A percentile compares a stretch with the other conserved stretches of the same genome.
phyloP scores from a whole-genome alignment of 106 monocot genomes.

The Vanilla planifolia region DNA sequence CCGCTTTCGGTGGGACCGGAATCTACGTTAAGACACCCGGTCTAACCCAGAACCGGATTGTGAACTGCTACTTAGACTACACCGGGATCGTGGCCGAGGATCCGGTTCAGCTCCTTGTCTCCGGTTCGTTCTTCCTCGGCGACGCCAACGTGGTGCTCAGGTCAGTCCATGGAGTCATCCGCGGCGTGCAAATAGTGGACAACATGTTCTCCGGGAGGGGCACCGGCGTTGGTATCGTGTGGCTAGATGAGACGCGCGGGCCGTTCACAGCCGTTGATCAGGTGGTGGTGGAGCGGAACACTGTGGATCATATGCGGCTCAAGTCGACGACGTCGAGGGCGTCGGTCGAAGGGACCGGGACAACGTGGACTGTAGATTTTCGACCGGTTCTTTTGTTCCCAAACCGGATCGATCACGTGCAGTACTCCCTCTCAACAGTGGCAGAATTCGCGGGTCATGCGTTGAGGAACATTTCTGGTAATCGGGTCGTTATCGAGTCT shows the following conservation, averaged over 20 bases:
- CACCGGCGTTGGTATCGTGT: constrained; percentile 6
- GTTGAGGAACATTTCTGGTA: constrained; percentile 26
- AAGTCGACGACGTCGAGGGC: constrained; percentile 25
- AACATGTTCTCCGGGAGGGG: constrained; percentile 40
- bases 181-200: constrained; percentile 29
- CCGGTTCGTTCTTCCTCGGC: constrained; percentile 42
- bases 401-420: constrained; percentile 31
- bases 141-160: constrained; percentile 33
- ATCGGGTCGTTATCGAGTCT: constrained; percentile 46
- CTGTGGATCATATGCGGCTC: constrained; percentile 19
- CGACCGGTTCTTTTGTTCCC: constrained; percentile 24
- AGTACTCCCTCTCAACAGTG: constrained; percentile 29
- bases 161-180: constrained; percentile 30
- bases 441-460: constrained; percentile 24
- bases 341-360: constrained; percentile 25
- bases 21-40: constrained; percentile 29
- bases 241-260: constrained; percentile 16
- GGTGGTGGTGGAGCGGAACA: constrained; percentile 38
- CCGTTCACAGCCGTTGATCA: constrained; percentile 24
- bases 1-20: constrained; percentile 35
- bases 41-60: constrained; percentile 33
- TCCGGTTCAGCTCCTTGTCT: constrained; percentile 29
- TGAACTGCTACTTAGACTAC: constrained; percentile 55
- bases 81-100: constrained; percentile 41
- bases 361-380: constrained; percentile 35